Evolutionary conservation across 352 stramenopile species (phyloP).

Genomic region (Globisporangium nodosum): DNA sequence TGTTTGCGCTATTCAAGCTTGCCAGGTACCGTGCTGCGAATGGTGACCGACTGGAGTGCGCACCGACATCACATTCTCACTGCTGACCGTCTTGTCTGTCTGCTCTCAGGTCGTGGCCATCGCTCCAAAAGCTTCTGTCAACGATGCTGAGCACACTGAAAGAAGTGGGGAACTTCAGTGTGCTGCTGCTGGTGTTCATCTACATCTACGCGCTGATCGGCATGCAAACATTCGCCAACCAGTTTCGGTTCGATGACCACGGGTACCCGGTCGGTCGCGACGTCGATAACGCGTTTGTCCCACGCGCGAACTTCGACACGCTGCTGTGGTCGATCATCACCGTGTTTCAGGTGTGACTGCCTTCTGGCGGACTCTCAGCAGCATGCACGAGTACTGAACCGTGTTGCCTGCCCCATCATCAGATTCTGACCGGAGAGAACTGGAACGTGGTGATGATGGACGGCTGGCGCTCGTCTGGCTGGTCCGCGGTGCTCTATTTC

Average conservation of each 20-base stretch:
- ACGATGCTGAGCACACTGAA: slow-evolving; percentile 87
- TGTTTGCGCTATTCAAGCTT: slow-evolving; percentile 91
- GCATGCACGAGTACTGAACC: too few species aligned
- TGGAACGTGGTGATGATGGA: slow-evolving; percentile 92
- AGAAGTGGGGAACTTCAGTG: slow-evolving; percentile 89
- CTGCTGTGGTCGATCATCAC: slow-evolving; percentile 66
- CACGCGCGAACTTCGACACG: slow-evolving; percentile 61
- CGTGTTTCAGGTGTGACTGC: slow-evolving; percentile 46
- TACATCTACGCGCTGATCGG: slow-evolving; percentile 92
- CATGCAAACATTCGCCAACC: slow-evolving; percentile 91
- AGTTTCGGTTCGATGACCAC: slow-evolving; percentile 83
- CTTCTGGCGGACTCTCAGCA: not conserved
- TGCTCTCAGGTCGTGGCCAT: slow-evolving; percentile 70
- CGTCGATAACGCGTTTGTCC: slow-evolving; percentile 27
- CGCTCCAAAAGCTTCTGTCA: slow-evolving; percentile 86
- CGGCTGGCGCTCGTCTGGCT: slow-evolving; percentile 63
- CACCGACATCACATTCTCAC: not conserved
- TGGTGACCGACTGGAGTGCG: not conserved
- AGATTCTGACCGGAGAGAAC: slow-evolving; percentile 91
- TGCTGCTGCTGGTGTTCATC: slow-evolving; percentile 92
- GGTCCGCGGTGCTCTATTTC: slow-evolving; percentile 68
- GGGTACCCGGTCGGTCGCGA: slow-evolving; percentile 38
- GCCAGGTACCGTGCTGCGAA: slow-evolving; percentile 26
- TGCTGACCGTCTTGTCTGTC: slow-evolving; percentile 15
- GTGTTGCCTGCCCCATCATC: slow-evolving; percentile 9